A percentile compares a stretch with the other conserved stretches of the same genome.
Conservation (phyloP, 768 basidiomycete genomes). For the Boletus eberwhitei region DNA sequence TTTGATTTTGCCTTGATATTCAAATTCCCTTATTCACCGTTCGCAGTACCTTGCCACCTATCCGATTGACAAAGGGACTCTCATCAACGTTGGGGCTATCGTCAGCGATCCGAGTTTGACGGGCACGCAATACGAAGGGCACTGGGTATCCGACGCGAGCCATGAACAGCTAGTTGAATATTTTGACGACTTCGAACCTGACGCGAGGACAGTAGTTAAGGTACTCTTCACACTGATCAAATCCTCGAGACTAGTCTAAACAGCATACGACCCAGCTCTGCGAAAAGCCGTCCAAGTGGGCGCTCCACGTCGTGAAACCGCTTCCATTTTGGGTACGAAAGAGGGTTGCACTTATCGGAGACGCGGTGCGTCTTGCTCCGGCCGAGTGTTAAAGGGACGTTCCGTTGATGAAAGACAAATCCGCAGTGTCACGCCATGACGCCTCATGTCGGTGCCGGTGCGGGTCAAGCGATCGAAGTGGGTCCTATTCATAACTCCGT, state of each 20-base stretch:
- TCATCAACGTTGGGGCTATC: slow-evolving; percentile 37
- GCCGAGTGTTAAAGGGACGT: too few relatives aligned
- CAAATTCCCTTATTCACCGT: background rate
- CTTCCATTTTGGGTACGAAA: slow-evolving; percentile 39
- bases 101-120: slow-evolving; percentile 27
- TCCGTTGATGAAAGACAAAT: background rate
- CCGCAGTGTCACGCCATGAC: slow-evolving; percentile 25
- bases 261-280: slow-evolving; percentile 27
- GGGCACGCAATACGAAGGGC: slow-evolving; percentile 32
- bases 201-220: slow-evolving; percentile 29
- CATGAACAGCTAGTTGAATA: slow-evolving; percentile 32
- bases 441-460: slow-evolving; percentile 24
- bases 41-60: slow-evolving; percentile 39
- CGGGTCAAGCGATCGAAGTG: slow-evolving; percentile 29
- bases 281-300: slow-evolving; percentile 40
- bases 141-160: slow-evolving; percentile 28
- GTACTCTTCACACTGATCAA: slow-evolving; percentile 11
- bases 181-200: slow-evolving; percentile 37
- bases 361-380: slow-evolving; percentile 36
- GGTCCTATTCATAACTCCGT: background rate
- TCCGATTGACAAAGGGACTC: slow-evolving; percentile 35
- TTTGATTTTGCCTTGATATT: background rate
- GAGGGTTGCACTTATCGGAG: slow-evolving; percentile 46
- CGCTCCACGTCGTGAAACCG: slow-evolving; percentile 40
- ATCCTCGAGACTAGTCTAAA: background rate